Evolutionary conservation across 2,329 filamentous ascomycete genomes (phyloP), one percentile per base, ranked within the genome.

Genomic region (Tolypocladium sp.): DNA sequence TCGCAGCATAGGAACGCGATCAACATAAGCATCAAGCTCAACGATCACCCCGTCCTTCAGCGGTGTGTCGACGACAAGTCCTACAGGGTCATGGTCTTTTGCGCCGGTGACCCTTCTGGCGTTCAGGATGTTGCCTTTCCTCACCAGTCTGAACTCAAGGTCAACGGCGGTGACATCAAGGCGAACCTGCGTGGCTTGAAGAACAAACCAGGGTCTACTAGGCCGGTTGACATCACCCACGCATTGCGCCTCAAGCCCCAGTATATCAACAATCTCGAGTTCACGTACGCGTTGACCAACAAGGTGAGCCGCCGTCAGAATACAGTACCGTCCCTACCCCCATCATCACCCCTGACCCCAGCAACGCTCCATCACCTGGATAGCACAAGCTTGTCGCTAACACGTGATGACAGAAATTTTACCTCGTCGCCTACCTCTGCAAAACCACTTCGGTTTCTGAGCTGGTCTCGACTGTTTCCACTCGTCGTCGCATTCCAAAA

Each of bases 171-270:
- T 40, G 91, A 97, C 59, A 82, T 97, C 65, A 94, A 93, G 73
- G 88, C 89, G n/a, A 99, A 97, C 71, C 81, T 96, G 65, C 89
- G 94, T 65, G 94, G 94, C 5, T 75, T 99, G 62, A 99, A 99
- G 75, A 97, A 96, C 72, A 96, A 94, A 72, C 91, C 93, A 8
- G 94, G 94, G 27, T 95, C 94, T 52, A 99, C 94, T 46, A 87
- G 91, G 67, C 94, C 94, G 9, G 92, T 91, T 54, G 94, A 99
- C 74, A 89, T 99, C 62, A 99, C 94, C 9, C 79, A 83, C 63
- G 82, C 85, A 61, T 78, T 97, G 53, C 85, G 88, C 22, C 83
- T 90, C 37, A 86, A 84, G 63, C 83, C 86, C 13, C 80, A 81
- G 51, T 95, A 93, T 69, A 77, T 77, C 58, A 97, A 97, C 70